Conservation (phyloP, 768 basidiomycete species). For the Pleurotus cornucopiae region DNA sequence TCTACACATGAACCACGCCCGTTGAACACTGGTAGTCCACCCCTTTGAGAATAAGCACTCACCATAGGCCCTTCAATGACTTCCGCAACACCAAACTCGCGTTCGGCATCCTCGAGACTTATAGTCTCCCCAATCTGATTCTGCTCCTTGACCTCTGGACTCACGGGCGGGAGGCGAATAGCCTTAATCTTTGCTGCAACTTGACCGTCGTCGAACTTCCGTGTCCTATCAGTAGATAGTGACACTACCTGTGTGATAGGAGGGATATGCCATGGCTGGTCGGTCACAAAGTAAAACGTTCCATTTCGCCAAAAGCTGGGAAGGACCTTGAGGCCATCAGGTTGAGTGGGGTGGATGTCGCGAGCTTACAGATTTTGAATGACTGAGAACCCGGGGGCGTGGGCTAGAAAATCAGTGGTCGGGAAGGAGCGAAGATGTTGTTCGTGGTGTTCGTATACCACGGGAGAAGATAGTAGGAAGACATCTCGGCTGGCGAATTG, state of each 20-base stretch:
- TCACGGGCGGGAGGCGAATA: neutral
- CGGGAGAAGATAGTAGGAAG: too few species aligned
- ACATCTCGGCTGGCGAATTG: too few species aligned
- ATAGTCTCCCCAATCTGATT: slow-evolving; percentile 1
- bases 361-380: neutral
- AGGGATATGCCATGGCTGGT: slow-evolving; percentile 3
- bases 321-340: neutral
- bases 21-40: neutral
- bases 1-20: neutral
- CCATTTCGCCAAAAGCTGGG: neutral
- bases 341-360: neutral
- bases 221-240: neutral
- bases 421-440: neutral
- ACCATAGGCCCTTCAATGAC: slow-evolving; percentile 3
- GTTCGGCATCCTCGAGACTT: slow-evolving; percentile 2
- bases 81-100: neutral
- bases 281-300: neutral
- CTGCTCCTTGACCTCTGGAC: neutral
- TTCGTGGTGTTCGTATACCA: too few species aligned
- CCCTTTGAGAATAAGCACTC: neutral
- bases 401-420: neutral
- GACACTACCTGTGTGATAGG: neutral
- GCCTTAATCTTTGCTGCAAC: neutral
- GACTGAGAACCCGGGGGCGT: neutral
- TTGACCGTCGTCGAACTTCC: neutral